phyloP scores from a whole-genome alignment of 768 basidiomycete species.

The Termitomyces bulborhizus region DNA sequence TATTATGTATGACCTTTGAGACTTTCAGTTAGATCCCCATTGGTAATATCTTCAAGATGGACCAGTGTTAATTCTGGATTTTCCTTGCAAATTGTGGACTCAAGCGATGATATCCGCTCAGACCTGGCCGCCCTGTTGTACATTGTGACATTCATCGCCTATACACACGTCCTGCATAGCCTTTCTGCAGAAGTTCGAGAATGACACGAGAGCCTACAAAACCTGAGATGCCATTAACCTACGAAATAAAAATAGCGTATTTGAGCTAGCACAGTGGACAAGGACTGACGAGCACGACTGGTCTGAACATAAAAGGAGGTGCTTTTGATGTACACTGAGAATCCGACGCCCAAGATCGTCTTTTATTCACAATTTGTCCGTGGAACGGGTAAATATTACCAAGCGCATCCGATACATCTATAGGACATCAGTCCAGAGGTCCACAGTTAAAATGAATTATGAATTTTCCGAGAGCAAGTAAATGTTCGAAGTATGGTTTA shows the following conservation, averaged over 20 bases:
- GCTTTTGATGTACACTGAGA: too few relatives aligned
- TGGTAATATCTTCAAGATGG: conserved; percentile 10
- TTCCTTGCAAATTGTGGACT: conserved; percentile 4
- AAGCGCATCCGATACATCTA: too few relatives aligned
- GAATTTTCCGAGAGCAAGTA: too few relatives aligned
- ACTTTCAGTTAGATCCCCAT: conserved; percentile 5
- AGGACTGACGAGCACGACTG: neutral
- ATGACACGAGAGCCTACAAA: conserved; percentile 13
- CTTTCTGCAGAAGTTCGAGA: conserved; percentile 5
- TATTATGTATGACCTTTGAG: conserved; percentile 15
- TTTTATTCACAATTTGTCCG: too few relatives aligned
- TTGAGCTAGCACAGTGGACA: neutral
- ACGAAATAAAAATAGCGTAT: neutral
- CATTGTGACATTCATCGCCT: too few relatives aligned
- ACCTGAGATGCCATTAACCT: conserved; percentile 16
- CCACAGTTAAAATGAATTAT: too few relatives aligned
- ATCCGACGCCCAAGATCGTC: too few relatives aligned
- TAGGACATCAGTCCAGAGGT: too few relatives aligned
- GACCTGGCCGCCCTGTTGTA: conserved; percentile 7
- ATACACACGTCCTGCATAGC: conserved; percentile 15
- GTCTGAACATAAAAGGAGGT: neutral
- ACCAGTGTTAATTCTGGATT: conserved; percentile 2
- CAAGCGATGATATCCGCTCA: neutral
- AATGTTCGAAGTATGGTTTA: too few relatives aligned
- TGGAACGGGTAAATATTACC: too few relatives aligned